Evolutionary conservation across 1,139 yeast genomes (phyloP).

Genomic region (Saccharomycopsis hybrid): DNA sequence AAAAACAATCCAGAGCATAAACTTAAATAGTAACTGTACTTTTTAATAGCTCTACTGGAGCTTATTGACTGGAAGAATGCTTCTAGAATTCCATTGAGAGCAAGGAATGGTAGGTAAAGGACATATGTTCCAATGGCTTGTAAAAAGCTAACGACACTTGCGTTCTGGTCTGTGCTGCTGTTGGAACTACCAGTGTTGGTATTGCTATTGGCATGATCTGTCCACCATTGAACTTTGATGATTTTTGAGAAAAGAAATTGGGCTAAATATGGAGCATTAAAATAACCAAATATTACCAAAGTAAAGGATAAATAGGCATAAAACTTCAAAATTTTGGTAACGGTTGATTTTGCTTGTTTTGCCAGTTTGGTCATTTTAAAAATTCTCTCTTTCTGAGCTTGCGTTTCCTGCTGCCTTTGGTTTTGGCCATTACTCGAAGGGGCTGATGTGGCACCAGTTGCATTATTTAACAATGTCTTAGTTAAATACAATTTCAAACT

Average conservation of each 20-base stretch:
- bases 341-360: background rate
- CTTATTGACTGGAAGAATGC: slow-evolving; percentile 83
- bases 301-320: slow-evolving; percentile 48
- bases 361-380: too few species aligned
- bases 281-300: slow-evolving; percentile 53
- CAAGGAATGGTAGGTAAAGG: slow-evolving; percentile 73
- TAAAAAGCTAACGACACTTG: slow-evolving; percentile 46
- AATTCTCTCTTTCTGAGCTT: background rate
- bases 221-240: slow-evolving; percentile 32
- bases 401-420: background rate
- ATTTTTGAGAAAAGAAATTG: slow-evolving; percentile 24
- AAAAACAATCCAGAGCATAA: slow-evolving; percentile 47
- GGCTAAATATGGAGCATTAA: slow-evolving; percentile 45
- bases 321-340: slow-evolving; percentile 23
- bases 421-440: background rate
- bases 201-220: too few species aligned
- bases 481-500: slow-evolving; percentile 70
- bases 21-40: slow-evolving; percentile 60
- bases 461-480: slow-evolving; percentile 35
- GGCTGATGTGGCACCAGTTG: background rate
- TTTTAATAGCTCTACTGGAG: slow-evolving; percentile 52
- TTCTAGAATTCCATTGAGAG: slow-evolving; percentile 85
- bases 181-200: slow-evolving; percentile 51
- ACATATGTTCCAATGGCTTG: slow-evolving; percentile 73
- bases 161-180: background rate